A percentile compares a stretch with the other conserved stretches of the same genome.
These are phyloP conservation scores for Yarrowia bubula DNA, from an alignment of 805 yeast species.

Conservation along the genomic window DNA sequence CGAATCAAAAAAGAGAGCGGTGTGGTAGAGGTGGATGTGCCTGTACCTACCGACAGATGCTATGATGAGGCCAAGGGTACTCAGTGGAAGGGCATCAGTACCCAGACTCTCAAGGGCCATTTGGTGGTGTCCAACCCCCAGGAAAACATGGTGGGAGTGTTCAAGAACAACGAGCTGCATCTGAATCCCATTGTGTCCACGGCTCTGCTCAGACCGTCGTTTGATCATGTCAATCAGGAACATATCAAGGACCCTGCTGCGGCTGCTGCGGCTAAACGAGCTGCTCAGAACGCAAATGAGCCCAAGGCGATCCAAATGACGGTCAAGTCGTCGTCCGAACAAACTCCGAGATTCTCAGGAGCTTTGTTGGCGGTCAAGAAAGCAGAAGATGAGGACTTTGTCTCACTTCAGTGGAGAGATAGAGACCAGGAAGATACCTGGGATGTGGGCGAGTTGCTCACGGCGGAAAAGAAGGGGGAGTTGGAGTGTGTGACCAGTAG, in stretches of 20 bases:
- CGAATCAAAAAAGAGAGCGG: conserved; percentile 62
- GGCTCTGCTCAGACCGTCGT: conserved; percentile 77
- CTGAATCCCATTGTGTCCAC: conserved; percentile 62
- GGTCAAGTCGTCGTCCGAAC: conserved; percentile 59
- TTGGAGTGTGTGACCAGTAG: conserved; percentile 30
- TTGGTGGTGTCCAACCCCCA: conserved; percentile 39
- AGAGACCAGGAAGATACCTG: conserved; percentile 39
- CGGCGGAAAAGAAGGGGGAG: conserved; percentile 29
- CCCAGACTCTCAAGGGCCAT: conserved; percentile 71
- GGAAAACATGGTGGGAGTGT: conserved; percentile 43
- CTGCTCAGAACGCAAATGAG: conserved; percentile 43
- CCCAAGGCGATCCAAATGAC: conserved; percentile 74
- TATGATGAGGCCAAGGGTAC: conserved; percentile 64
- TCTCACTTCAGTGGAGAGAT: conserved; percentile 48
- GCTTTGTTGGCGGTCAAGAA: conserved; percentile 62
- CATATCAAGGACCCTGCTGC: conserved; percentile 42
- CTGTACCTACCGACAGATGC: conserved; percentile 64
- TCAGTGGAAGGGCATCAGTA: conserved; percentile 60
- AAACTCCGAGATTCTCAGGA: conserved; percentile 63
- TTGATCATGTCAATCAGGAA: conserved; percentile 70
- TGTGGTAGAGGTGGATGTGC: conserved; percentile 71
- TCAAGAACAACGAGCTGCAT: conserved; percentile 53
- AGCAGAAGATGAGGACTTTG: conserved; percentile 59
- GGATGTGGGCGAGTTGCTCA: conserved; percentile 36
- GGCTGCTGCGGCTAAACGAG: conserved; percentile 42